A percentile compares a stretch with the other conserved stretches of the same genome.
Evolutionary conservation across 306 rosid genomes (phyloP).

Genomic region (Carpinus fangiana): DNA sequence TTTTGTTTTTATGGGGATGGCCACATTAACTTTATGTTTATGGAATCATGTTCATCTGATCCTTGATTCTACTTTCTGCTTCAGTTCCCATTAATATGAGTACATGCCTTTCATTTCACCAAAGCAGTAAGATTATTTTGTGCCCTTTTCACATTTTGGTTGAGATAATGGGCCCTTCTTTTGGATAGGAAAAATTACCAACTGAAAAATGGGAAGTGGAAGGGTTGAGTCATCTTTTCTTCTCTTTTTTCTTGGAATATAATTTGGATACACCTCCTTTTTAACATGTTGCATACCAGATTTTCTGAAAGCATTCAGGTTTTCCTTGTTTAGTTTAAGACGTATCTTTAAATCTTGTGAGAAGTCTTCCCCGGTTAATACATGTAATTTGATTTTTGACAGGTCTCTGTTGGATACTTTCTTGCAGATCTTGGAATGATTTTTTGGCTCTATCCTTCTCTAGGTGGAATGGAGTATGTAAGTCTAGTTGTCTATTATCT

Average conservation of each 20-base stretch:
- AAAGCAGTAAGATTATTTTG: background rate
- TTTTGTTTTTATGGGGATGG: background rate
- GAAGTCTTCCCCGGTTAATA: background rate
- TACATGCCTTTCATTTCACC: background rate
- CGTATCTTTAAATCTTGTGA: background rate
- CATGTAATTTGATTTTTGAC: conserved; percentile 44
- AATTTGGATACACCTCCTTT: background rate
- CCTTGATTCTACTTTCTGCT: background rate
- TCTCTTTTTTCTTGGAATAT: background rate
- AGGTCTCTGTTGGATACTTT: conserved; percentile 96
- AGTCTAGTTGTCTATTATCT: conserved; percentile 48
- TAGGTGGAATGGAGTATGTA: conserved; percentile 98
- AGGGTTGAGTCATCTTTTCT: background rate
- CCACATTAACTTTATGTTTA: background rate
- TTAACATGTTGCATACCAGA: background rate
- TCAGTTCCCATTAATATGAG: background rate
- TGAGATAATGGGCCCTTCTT: background rate
- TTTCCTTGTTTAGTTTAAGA: background rate
- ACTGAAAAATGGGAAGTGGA: conserved; percentile 1
- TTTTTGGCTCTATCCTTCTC: conserved; percentile 81
- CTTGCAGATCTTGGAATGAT: conserved; percentile 87
- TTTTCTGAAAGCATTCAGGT: background rate
- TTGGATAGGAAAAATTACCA: background rate
- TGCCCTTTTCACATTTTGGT: background rate
- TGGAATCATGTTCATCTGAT: background rate